A percentile compares a stretch with the other conserved stretches of the same genome.
These are phyloP conservation scores for Abrus pulchellus DNA, from an alignment of 306 rosid genomes.

Conservation along the genomic window DNA sequence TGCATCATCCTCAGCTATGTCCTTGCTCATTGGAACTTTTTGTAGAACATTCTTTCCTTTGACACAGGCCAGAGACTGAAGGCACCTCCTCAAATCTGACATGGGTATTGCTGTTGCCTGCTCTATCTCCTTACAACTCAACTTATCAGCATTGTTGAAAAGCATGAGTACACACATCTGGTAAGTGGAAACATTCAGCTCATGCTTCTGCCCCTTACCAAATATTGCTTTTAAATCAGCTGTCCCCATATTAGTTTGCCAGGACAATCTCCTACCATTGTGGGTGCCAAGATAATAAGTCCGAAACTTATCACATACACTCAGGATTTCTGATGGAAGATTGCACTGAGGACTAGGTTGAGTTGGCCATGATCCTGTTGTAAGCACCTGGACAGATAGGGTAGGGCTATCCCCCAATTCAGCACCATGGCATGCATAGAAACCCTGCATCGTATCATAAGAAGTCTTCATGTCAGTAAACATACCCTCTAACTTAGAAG, in stretches of 20 bases:
- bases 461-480: constrained; percentile 72
- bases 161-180: constrained; percentile 74
- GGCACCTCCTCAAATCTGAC: constrained; percentile 64
- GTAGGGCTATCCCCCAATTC: constrained; percentile 59
- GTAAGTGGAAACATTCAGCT: constrained; percentile 68
- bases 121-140: constrained; percentile 66
- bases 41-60: constrained; percentile 67
- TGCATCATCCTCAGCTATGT: constrained; percentile 62
- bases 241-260: constrained; percentile 71
- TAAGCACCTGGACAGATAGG: constrained; percentile 63
- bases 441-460: constrained; percentile 59
- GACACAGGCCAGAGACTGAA: constrained; percentile 66
- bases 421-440: constrained; percentile 50
- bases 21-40: constrained; percentile 72
- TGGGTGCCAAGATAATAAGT: constrained; percentile 64
- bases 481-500: constrained; percentile 69
- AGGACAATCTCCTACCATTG: constrained; percentile 65
- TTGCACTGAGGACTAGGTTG: constrained; percentile 64
- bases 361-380: constrained; percentile 73
- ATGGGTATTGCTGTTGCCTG: constrained; percentile 63
- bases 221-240: constrained; percentile 65
- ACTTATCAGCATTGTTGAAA: constrained; percentile 55
- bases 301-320: constrained; percentile 61
- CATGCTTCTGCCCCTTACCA: constrained; percentile 65
- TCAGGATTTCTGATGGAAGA: constrained; percentile 60